Base-by-base conservation (phyloP, 805 yeast genomes). In the Saccharomyces paradoxus region DNA sequence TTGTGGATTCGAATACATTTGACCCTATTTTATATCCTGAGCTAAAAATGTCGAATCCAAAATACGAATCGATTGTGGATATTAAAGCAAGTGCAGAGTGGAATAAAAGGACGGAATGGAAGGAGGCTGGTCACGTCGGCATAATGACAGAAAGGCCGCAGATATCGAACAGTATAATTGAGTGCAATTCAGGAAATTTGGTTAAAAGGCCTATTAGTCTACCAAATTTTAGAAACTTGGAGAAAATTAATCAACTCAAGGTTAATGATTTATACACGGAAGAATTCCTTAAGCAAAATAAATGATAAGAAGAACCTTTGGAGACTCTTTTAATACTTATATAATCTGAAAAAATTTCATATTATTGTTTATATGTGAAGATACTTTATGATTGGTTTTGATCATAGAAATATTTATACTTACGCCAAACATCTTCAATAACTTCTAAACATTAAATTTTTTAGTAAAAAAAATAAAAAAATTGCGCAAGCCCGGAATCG, bases 221-320 rank as follows among this genome's bases (percentile, higher is more conserved):
- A 24, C 92, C 91, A 1, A 71, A 76, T 4, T 84, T 84, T 65
- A 80, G 77, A 58, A 82, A 83, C 62, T 81, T 84, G 8, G 91
- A 86, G 59, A 82, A 81, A 64, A 86, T 87, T 4, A 72, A 73
- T 53, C 70, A 73, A 22, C 71, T 80, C 1, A 74, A 72, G 51
- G 57, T 52, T 46, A 52, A 49, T 26, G 60, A 59, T 30, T 49
- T 46, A 17, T 52, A 56, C 29, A 50, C 55, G 14, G 57, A 56
- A 24, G 61, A 58, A 10, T 50, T 37, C 17, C 22, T 37, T 8
- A 8, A 17, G 13, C 12, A 46, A 22, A 24, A 12, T n/a, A 46
- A 22, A 46, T 37, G 12, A 37, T n/a, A n/a, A 3, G 41, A n/a
- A n/a, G 2, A 21, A 10, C 24, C 10, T 37, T 17, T 37, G 3